These are phyloP conservation scores for Amanita molliuscula DNA, from an alignment of 768 basidiomycete genomes.

Conservation along the genomic window DNA sequence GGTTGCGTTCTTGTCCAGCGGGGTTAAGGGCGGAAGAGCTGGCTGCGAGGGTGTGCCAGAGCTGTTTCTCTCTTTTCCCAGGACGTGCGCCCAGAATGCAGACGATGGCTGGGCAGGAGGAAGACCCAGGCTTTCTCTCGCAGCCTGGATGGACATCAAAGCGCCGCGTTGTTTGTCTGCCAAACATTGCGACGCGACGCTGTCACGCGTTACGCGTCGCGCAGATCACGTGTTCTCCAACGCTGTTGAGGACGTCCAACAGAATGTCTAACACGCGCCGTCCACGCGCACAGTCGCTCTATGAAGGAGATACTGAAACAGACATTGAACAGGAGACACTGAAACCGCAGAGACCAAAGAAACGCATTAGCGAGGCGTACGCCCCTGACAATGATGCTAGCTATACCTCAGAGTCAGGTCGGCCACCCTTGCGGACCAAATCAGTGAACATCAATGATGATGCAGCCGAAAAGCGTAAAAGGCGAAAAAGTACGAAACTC, in stretches of 20 bases:
- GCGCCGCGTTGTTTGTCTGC: not conserved
- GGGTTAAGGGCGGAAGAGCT: conserved; percentile 31
- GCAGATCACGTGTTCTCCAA: conserved; percentile 2
- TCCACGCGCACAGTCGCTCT: conserved; percentile 22
- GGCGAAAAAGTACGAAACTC: conserved; percentile 70
- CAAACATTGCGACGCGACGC: conserved; percentile 6
- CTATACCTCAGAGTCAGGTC: conserved; percentile 24
- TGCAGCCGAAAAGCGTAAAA: conserved; percentile 72
- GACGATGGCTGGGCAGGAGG: conserved; percentile 22
- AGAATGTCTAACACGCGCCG: conserved; percentile 29
- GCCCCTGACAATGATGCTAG: conserved; percentile 33
- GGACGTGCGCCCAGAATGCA: conserved; percentile 48
- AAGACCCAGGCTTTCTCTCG: conserved; percentile 6
- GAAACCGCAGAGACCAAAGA: conserved; percentile 34
- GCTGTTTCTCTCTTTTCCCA: conserved; percentile 32
- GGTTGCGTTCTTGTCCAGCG: conserved; percentile 55
- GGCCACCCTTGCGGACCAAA: conserved; percentile 29
- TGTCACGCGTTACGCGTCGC: conserved; percentile 13
- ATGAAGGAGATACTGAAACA: conserved; percentile 26
- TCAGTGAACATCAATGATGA: conserved; percentile 71
- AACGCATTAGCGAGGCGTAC: conserved; percentile 53
- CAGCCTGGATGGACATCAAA: conserved; percentile 1
- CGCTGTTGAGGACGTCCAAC: not conserved
- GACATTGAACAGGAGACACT: conserved; percentile 30
- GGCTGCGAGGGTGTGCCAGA: conserved; percentile 13